Conservation (phyloP, 2,329 filamentous ascomycete genomes). For the Aspergillus sp. region DNA sequence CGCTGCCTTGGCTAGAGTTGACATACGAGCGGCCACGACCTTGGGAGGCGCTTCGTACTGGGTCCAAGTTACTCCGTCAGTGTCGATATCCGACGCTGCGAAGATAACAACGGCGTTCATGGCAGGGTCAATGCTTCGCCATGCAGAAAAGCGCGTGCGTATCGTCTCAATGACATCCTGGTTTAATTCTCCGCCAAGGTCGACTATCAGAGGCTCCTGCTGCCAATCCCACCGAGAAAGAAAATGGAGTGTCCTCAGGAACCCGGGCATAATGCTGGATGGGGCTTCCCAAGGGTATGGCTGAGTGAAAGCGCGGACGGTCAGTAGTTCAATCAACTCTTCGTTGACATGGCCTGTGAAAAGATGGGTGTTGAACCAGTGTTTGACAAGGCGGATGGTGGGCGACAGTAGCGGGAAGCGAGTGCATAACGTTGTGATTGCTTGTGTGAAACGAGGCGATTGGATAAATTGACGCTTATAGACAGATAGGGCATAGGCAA, state of each 20-base stretch:
- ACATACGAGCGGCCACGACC: conserved; percentile 78
- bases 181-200: conserved; percentile 60
- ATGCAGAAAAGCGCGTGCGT: conserved; percentile 67
- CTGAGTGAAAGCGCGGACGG: conserved; percentile 68
- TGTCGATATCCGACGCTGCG: conserved; percentile 70
- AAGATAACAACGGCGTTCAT: conserved; percentile 81
- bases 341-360: conserved; percentile 68
- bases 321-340: conserved; percentile 79
- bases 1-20: conserved; percentile 70
- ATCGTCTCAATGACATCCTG: conserved; percentile 56
- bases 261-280: conserved; percentile 68
- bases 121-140: conserved; percentile 79
- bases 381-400: conserved; percentile 76
- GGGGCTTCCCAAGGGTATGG: conserved; percentile 76
- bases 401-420: conserved; percentile 72
- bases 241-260: conserved; percentile 72
- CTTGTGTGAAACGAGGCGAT: conserved; percentile 72
- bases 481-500: conserved; percentile 60
- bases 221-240: conserved; percentile 91
- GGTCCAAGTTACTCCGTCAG: conserved; percentile 73
- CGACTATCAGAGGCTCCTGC: conserved; percentile 70
- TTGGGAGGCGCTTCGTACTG: conserved; percentile 63
- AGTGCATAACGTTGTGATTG: conserved; percentile 71
- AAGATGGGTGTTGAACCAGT: conserved; percentile 82
- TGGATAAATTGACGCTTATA: conserved; percentile 68